Base-by-base conservation (phyloP, 805 yeast species). In the Sugiyamaella smithiae region DNA sequence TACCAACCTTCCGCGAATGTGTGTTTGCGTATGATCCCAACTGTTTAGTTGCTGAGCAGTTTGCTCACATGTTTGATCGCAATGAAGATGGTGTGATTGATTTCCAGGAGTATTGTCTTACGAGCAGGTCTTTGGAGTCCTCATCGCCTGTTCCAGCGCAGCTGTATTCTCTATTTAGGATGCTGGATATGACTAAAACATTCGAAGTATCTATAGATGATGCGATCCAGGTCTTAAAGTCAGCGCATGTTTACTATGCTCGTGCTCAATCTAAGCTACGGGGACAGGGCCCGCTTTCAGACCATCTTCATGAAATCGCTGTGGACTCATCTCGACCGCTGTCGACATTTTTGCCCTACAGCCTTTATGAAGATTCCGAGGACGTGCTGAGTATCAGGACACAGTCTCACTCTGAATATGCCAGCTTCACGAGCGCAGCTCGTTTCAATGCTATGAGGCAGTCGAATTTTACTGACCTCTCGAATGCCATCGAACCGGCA, bases 11-110 rank as follows among this genome's bases (percentile, higher is more conserved):
- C 14, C 25, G 31, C 2, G 5, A 20, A 22, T 9, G 16, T 8
- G 22, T 43, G 5, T 41, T 40, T 24, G 46, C 49, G 5, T 12
- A 16, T 5, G 26, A 17, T 11, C 46, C 42, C 4, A 37, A 38
- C n/a, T 25, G 38, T 12, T 38, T 35, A 6, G 38, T 24, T 12
- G 43, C 49, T 6, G 24, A 26, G 17, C 45, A 26, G 23, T 36
- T 36, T n/a, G 32, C 43, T n/a, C 16, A 31, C 9, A 22, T 59
- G 42, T 55, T 55, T 41, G 58, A 58, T 50, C 19, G 26, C 7
- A 54, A 54, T 43, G 46, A 51, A 17, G 54, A 58, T 41, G 59
- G 60, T n/a, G 44, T 57, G 1, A 47, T 59, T 3, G 45, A 51
- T 8, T 62, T 58, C 42, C 48, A 45, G 22, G 62, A 58, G 14